These are phyloP conservation scores for Chenopodium album DNA, from an alignment of 148 eudicot species.

Conservation along the genomic window DNA sequence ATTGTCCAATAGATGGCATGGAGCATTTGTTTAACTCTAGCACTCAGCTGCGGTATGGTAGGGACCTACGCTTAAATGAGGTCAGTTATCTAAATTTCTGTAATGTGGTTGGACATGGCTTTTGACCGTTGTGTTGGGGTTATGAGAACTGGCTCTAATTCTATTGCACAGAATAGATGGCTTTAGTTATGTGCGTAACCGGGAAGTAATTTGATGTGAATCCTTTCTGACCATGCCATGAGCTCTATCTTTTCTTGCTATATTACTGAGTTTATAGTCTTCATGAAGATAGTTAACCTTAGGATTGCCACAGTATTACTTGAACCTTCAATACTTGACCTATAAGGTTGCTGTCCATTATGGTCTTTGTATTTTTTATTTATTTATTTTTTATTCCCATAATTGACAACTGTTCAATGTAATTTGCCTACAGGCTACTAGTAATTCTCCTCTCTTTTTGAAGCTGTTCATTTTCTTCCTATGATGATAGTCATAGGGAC, in stretches of 20 bases:
- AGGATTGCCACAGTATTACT: background rate
- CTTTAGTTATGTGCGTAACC: too few species aligned
- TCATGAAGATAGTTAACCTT: background rate
- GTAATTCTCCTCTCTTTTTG: background rate
- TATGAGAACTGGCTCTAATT: background rate
- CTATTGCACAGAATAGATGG: background rate
- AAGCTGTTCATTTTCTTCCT: background rate
- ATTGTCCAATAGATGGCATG: constrained; percentile 80
- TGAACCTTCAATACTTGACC: background rate
- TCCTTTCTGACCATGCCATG: background rate
- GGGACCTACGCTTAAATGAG: constrained; percentile 97
- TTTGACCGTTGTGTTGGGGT: background rate
- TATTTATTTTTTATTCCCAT: background rate
- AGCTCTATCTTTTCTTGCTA: background rate
- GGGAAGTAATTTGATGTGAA: background rate
- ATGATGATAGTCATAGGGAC: background rate
- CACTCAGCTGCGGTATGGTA: constrained; percentile 84
- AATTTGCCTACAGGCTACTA: background rate
- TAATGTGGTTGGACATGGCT: background rate
- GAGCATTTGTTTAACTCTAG: constrained; percentile 92
- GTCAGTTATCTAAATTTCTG: constrained; percentile 36
- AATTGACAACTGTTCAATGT: background rate
- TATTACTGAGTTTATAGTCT: background rate
- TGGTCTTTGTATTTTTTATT: background rate
- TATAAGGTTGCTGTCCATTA: background rate